Conservation (phyloP, 352 stramenopile species). For the Phytophthora citricola region DNA sequence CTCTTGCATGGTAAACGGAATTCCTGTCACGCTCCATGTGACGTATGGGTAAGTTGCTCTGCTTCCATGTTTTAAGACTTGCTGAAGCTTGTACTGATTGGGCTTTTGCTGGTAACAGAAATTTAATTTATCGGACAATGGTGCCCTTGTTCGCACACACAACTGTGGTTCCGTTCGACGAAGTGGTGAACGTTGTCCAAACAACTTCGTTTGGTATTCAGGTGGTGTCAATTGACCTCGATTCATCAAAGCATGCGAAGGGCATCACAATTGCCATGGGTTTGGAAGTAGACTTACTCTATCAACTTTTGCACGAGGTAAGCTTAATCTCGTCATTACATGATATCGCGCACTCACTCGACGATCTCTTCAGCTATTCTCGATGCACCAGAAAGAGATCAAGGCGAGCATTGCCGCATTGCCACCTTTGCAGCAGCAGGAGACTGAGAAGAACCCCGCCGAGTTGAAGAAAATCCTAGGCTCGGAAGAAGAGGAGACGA, state of each 20-base stretch:
- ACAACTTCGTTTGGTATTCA: constrained; percentile 75
- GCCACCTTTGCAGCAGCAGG: constrained; percentile 40
- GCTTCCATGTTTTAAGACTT: not conserved
- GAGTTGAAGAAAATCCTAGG: constrained; percentile 66
- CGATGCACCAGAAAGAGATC: constrained; percentile 58
- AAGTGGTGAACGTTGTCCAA: constrained; percentile 58
- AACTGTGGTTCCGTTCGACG: constrained; percentile 64
- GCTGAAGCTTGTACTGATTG: not conserved
- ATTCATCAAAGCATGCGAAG: constrained; percentile 50
- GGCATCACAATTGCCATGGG: constrained; percentile 78
- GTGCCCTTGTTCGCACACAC: constrained; percentile 77
- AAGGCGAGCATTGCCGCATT: constrained; percentile 15
- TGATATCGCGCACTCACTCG: not conserved
- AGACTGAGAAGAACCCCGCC: constrained; percentile 46
- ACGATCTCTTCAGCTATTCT: constrained; percentile 44
- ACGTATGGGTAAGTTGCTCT: constrained; percentile 64
- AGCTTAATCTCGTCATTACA: not conserved
- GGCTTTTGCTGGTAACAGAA: constrained; percentile 29
- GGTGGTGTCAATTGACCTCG: constrained; percentile 60
- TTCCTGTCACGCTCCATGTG: constrained; percentile 75
- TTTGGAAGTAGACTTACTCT: constrained; percentile 77
- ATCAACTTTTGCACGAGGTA: constrained; percentile 75
- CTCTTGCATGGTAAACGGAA: constrained; percentile 76
- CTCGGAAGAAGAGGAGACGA: constrained; percentile 67
- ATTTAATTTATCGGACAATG: constrained; percentile 78